These are phyloP conservation scores for Alternaria atra DNA, from an alignment of 2,329 filamentous ascomycete species.

Conservation along the genomic window DNA sequence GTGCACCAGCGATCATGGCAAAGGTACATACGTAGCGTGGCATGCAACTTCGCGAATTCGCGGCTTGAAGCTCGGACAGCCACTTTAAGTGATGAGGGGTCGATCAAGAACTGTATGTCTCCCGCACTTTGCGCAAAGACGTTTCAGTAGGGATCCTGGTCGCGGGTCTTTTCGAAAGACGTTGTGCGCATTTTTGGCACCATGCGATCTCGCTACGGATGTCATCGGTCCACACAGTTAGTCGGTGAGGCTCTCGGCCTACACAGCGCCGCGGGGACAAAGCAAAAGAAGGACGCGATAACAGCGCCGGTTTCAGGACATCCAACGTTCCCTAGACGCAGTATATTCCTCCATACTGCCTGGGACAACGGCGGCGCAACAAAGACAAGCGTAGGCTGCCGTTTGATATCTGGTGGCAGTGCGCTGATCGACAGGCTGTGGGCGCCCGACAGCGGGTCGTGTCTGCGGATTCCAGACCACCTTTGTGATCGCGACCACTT, in stretches of 20 bases:
- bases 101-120: slow-evolving; percentile 32
- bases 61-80: slow-evolving; percentile 32
- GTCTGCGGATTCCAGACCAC: slow-evolving; percentile 22
- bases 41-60: slow-evolving; percentile 35
- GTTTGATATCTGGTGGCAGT: slow-evolving; percentile 41
- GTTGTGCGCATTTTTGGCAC: slow-evolving; percentile 26
- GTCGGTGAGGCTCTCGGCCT: slow-evolving; percentile 46
- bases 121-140: slow-evolving; percentile 42
- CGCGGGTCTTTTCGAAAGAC: slow-evolving; percentile 30
- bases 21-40: slow-evolving; percentile 41
- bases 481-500: slow-evolving; percentile 28
- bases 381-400: slow-evolving; percentile 26
- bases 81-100: slow-evolving; percentile 40
- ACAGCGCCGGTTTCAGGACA: slow-evolving; percentile 17
- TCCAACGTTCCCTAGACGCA: slow-evolving; percentile 18
- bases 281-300: slow-evolving; percentile 34
- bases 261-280: slow-evolving; percentile 34
- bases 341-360: slow-evolving; percentile 14
- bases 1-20: slow-evolving; percentile 37
- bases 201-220: slow-evolving; percentile 37
- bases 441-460: slow-evolving; percentile 30
- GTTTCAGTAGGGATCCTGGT: slow-evolving; percentile 26
- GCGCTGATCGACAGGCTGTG: slow-evolving; percentile 41
- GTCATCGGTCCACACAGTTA: slow-evolving; percentile 34
- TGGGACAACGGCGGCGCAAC: slow-evolving; percentile 24